These are phyloP conservation scores for Cystobasidium ongulense DNA, from an alignment of 768 basidiomycete genomes.

Conservation along the genomic window DNA sequence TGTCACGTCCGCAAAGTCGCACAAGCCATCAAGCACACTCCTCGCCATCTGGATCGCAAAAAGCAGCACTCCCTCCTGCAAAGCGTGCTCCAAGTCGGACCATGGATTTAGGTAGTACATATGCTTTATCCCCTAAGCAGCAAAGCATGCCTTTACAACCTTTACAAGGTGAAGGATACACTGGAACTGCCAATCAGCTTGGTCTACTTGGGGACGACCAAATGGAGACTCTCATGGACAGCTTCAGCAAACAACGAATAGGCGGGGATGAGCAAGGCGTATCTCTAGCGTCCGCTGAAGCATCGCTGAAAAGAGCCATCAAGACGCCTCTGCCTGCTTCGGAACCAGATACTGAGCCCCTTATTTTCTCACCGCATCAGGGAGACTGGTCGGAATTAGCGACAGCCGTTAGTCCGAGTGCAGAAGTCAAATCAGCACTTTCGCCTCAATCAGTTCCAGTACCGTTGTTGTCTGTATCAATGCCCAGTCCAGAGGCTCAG, in stretches of 20 bases:
- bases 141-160: background rate
- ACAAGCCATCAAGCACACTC: background rate
- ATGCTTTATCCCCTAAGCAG: background rate
- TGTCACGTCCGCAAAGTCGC: background rate
- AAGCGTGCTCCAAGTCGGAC: background rate
- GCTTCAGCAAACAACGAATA: background rate
- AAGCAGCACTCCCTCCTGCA: background rate
- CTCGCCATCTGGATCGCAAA: background rate
- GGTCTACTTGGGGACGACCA: background rate
- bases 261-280: background rate
- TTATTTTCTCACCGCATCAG: background rate
- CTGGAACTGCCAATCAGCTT: background rate
- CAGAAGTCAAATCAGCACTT: background rate
- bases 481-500: background rate
- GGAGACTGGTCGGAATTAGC: background rate
- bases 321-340: background rate
- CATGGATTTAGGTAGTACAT: background rate
- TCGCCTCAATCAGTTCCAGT: background rate
- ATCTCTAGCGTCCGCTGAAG: background rate
- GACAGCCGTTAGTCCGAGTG: background rate
- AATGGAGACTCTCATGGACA: background rate
- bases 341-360: background rate
- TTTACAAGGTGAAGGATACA: background rate
- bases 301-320: background rate
- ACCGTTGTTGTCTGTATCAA: background rate